A percentile compares a stretch with the other conserved stretches of the same genome.
These are phyloP conservation scores for Chloris gayana DNA, from an alignment of 176 grass and related monocot genomes.

Conservation along the genomic window DNA sequence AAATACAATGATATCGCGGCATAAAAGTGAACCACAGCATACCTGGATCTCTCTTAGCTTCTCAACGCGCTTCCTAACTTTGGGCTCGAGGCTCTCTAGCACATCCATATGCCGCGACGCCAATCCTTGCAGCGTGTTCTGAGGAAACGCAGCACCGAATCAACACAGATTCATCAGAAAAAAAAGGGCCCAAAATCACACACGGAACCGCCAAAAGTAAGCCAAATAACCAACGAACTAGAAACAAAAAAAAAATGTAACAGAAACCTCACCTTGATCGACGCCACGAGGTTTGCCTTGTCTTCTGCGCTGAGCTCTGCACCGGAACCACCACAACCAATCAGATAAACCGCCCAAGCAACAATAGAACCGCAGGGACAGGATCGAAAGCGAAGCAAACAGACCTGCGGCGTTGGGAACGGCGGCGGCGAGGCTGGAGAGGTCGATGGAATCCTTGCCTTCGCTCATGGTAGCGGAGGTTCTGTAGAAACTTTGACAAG, in stretches of 20 bases:
- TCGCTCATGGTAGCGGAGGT: slow-evolving; percentile 54
- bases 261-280: slow-evolving; percentile 64
- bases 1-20: not conserved
- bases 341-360: slow-evolving; percentile 9
- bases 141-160: slow-evolving; percentile 3
- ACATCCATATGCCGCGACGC: slow-evolving; percentile 59
- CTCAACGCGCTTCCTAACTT: slow-evolving; percentile 84
- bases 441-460: slow-evolving; percentile 64
- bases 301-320: slow-evolving; percentile 75
- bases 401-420: slow-evolving; percentile 50
- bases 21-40: not conserved
- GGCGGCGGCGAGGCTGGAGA: slow-evolving; percentile 66
- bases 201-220: not conserved
- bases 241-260: not conserved
- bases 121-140: slow-evolving; percentile 82
- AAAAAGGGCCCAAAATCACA: not conserved
- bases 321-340: slow-evolving; percentile 12
- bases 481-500: slow-evolving; percentile 3
- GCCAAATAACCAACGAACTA: not conserved
- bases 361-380: not conserved
- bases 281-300: slow-evolving; percentile 63
- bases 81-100: slow-evolving; percentile 71
- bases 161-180: not conserved
- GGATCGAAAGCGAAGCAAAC: slow-evolving; percentile 20
- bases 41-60: slow-evolving; percentile 82